Conservation (phyloP, 805 yeast species). For the Groenewaldozyma tartarivorans region DNA sequence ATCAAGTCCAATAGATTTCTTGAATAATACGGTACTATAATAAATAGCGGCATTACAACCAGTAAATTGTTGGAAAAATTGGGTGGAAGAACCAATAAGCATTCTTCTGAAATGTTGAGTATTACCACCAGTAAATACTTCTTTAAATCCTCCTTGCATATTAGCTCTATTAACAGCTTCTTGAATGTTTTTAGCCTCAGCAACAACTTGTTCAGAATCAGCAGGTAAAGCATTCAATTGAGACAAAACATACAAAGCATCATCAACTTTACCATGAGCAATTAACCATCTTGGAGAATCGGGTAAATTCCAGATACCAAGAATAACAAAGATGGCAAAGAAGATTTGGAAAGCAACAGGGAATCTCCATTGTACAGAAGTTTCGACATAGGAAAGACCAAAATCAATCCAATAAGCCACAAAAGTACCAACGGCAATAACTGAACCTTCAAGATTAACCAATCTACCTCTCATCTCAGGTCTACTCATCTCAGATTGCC, state of each 20-base stretch:
- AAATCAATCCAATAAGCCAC: conserved; percentile 49
- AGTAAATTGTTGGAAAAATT: conserved; percentile 29
- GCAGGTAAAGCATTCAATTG: conserved; percentile 27
- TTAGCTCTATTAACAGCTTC: conserved; percentile 14
- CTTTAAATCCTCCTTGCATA: conserved; percentile 14
- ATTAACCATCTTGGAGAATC: conserved; percentile 84
- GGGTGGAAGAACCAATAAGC: conserved; percentile 53
- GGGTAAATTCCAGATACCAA: conserved; percentile 57
- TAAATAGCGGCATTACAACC: conserved; percentile 26
- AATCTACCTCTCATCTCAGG: conserved; percentile 60
- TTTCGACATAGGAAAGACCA: conserved; percentile 51
- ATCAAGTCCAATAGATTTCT: conserved; percentile 11
- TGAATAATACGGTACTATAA: conserved; percentile 18
- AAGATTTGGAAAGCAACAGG: conserved; percentile 65
- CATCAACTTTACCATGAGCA: conserved; percentile 47
- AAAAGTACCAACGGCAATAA: conserved; percentile 67
- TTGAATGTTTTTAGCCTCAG: conserved; percentile 13
- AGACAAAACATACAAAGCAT: conserved; percentile 40
- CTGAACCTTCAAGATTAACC: conserved; percentile 62
- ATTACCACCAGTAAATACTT: conserved; percentile 37
- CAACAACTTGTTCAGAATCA: conserved; percentile 8
- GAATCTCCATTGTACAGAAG: conserved; percentile 56
- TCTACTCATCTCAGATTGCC: conserved; percentile 69
- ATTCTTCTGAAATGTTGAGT: conserved; percentile 54
- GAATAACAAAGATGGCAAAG: conserved; percentile 42